A percentile compares a stretch with the other conserved stretches of the same genome.
These are phyloP conservation scores for Aphanoascus verrucosus DNA, from an alignment of 2,329 filamentous ascomycete genomes.

Conservation along the genomic window DNA sequence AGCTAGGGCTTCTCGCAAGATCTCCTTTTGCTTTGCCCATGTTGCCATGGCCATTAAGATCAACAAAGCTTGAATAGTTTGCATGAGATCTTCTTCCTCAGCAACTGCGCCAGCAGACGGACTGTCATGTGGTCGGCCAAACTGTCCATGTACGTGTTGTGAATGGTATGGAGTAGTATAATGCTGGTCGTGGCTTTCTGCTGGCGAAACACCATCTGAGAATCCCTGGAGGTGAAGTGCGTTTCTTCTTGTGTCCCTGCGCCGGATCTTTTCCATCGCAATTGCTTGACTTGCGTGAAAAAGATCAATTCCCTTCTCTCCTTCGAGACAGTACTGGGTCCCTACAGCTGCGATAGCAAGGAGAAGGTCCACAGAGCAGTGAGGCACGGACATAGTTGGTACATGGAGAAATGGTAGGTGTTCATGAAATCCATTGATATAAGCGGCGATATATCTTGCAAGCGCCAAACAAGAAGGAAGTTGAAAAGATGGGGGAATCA, in stretches of 20 bases:
- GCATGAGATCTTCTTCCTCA: conserved; percentile 7
- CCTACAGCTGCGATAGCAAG: conserved; percentile 43
- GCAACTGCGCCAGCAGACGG: conserved; percentile 30
- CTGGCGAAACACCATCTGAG: conserved; percentile 29
- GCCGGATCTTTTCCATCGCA: conserved; percentile 42
- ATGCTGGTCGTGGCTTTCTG: background rate
- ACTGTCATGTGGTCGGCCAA: conserved; percentile 19
- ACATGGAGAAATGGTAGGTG: conserved; percentile 44
- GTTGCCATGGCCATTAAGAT: conserved; percentile 50
- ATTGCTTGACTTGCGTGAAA: conserved; percentile 48
- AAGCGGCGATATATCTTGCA: conserved; percentile 40
- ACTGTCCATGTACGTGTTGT: conserved; percentile 24
- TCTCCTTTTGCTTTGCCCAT: conserved; percentile 48
- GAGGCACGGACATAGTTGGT: conserved; percentile 38
- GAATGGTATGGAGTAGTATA: conserved; percentile 30
- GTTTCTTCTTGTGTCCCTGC: conserved; percentile 35
- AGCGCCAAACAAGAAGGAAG: conserved; percentile 40
- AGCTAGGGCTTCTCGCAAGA: conserved; percentile 46
- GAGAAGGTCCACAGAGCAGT: conserved; percentile 39
- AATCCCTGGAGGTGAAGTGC: conserved; percentile 31
- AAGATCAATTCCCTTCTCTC: conserved; percentile 43
- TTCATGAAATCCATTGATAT: conserved; percentile 42
- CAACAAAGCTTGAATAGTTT: conserved; percentile 29
- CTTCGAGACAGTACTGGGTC: conserved; percentile 40
- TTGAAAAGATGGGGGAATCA: conserved; percentile 38